phyloP scores from a whole-genome alignment of 2,329 filamentous ascomycete genomes.

The Ascochyta clinopodiicola region DNA sequence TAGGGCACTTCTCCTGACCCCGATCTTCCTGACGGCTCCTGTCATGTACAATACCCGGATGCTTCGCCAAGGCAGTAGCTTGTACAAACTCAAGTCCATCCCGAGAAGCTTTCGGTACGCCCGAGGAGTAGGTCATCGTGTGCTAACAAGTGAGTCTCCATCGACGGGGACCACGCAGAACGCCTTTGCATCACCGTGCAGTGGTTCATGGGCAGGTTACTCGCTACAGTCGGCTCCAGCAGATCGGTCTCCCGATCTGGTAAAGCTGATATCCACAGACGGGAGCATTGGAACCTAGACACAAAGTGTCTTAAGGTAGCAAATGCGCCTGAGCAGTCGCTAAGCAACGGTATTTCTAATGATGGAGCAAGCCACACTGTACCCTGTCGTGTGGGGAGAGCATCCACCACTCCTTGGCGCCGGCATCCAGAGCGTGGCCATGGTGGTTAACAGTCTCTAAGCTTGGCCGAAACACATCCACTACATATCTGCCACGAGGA shows the following conservation, averaged over 20 bases:
- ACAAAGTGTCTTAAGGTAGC: neutral
- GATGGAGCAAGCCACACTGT: neutral
- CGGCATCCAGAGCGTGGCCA: neutral
- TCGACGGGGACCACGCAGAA: no score
- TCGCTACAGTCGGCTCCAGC: neutral
- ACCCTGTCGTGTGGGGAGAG: neutral
- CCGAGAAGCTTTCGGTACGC: no score
- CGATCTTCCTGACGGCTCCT: no score
- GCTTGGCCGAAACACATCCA: neutral
- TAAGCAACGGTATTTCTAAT: neutral
- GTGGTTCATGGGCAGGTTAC: no score
- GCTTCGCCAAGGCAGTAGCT: no score
- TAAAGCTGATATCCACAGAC: no score
- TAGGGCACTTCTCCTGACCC: no score
- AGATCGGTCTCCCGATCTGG: neutral
- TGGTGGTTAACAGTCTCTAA: neutral
- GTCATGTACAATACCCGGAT: no score
- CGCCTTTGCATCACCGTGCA: no score
- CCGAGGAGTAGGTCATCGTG: no score
- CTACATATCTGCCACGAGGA: neutral
- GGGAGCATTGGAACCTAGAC: neutral
- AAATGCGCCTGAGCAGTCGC: neutral
- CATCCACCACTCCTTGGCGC: neutral
- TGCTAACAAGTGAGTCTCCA: no score
- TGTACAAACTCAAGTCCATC: no score